phyloP scores from a whole-genome alignment of 2,329 filamentous ascomycete genomes.

The Nannizziopsis barbatae region DNA sequence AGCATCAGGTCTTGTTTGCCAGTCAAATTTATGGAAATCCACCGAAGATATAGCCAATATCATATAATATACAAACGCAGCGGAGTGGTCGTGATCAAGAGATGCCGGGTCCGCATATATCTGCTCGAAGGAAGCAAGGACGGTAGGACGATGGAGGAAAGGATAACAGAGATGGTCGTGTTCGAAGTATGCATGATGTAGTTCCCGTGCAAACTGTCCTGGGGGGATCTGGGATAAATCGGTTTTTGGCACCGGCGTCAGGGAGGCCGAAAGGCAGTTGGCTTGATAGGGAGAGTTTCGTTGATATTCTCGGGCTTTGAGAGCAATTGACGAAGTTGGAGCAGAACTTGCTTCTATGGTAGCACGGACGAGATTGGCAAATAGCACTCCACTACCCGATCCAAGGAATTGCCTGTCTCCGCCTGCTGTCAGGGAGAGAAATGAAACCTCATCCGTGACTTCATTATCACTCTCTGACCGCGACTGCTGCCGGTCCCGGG shows the following conservation, averaged over 20 bases:
- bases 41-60: slow-evolving; percentile 36
- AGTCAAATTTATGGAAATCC: slow-evolving; percentile 37
- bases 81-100: slow-evolving; percentile 22
- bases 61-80: slow-evolving; percentile 37
- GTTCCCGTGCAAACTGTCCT: slow-evolving; percentile 26
- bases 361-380: slow-evolving; percentile 33
- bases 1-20: slow-evolving; percentile 35
- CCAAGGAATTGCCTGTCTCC: slow-evolving; percentile 37
- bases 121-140: slow-evolving; percentile 18
- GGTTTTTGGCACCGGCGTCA: slow-evolving; percentile 14
- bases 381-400: slow-evolving; percentile 25
- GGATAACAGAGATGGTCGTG: slow-evolving; percentile 38
- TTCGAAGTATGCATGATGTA: slow-evolving; percentile 34
- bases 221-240: slow-evolving; percentile 22
- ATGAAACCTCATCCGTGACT: slow-evolving; percentile 35
- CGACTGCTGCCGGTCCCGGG: slow-evolving; percentile 5
- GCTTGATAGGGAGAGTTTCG: slow-evolving; percentile 10
- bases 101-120: slow-evolving; percentile 18
- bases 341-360: slow-evolving; percentile 14
- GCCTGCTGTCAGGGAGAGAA: slow-evolving; percentile 34
- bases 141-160: slow-evolving; percentile 27
- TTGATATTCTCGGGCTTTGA: slow-evolving; percentile 1
- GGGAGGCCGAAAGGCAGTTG: slow-evolving; percentile 9
- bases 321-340: slow-evolving; percentile 13
- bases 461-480: slow-evolving; percentile 19